Evolutionary conservation across 192 early-diverging fungal genomes (phyloP).

Genomic region (Podila clonocystis): DNA sequence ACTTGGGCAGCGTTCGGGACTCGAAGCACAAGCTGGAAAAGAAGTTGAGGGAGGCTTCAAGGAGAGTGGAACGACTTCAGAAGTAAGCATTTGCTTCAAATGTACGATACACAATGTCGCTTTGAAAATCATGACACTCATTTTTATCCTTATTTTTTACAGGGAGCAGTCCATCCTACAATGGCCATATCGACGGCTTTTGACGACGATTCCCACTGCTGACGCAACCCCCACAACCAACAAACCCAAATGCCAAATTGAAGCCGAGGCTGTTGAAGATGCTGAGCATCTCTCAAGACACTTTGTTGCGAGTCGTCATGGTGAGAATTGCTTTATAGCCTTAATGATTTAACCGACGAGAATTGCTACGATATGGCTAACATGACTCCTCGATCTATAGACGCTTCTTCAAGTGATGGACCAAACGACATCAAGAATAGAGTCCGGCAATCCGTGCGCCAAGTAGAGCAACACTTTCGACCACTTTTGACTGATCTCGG

Average conservation of each 20-base stretch:
- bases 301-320: not conserved
- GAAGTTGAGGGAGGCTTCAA: conserved; percentile 11
- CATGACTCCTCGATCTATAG: not conserved
- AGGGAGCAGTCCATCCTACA: conserved; percentile 7
- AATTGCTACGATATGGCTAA: too few species aligned
- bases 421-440: conserved; percentile 2
- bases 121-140: not conserved
- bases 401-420: not conserved
- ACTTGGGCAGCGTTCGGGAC: conserved; percentile 5
- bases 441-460: not conserved
- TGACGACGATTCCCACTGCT: not conserved
- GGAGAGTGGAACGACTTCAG: conserved; percentile 15
- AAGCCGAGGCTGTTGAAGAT: not conserved
- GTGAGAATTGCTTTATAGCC: not conserved
- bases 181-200: conserved; percentile 7
- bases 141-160: not conserved
- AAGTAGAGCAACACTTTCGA: not conserved
- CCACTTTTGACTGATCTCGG: not conserved
- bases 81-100: conserved; percentile 5
- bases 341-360: too few species aligned
- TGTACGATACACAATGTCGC: not conserved
- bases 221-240: not conserved
- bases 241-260: not conserved
- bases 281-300: not conserved
- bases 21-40: conserved; percentile 5